phyloP scores from a whole-genome alignment of 2,329 filamentous ascomycete species.

The Monilinia aucupariae region DNA sequence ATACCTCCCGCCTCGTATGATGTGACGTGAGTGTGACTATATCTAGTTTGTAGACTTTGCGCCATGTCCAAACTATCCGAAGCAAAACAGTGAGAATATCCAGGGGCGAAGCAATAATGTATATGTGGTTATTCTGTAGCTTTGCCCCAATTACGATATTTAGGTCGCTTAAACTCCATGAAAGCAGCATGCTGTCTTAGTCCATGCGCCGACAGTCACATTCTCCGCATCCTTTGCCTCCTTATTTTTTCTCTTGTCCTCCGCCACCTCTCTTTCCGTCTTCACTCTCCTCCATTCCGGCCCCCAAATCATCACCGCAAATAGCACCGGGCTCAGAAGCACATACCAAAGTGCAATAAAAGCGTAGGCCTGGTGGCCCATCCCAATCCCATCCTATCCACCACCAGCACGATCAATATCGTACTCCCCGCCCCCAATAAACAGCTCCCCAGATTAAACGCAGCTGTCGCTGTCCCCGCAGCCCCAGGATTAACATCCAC shows the following conservation, averaged over 20 bases:
- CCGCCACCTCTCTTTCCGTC: slow-evolving; percentile 23
- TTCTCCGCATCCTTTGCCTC: background rate
- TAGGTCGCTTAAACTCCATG: background rate
- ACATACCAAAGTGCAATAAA: slow-evolving; percentile 43
- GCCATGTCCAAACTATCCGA: too few species aligned
- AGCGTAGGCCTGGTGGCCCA: slow-evolving; percentile 50
- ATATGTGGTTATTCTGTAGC: background rate
- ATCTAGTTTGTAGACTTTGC: too few species aligned
- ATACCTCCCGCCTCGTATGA: too few species aligned
- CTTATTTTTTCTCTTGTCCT: slow-evolving; percentile 8
- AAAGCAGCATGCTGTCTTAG: background rate
- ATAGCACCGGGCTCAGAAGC: slow-evolving; percentile 38
- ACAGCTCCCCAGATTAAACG: slow-evolving; percentile 52
- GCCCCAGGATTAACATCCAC: slow-evolving; percentile 51
- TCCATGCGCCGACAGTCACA: background rate
- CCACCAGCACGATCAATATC: slow-evolving; percentile 48
- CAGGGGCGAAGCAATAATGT: background rate
- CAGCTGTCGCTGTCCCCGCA: slow-evolving; percentile 50
- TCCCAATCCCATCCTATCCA: slow-evolving; percentile 45
- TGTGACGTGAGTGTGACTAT: too few species aligned
- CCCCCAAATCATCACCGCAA: slow-evolving; percentile 41
- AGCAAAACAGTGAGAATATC: too few species aligned
- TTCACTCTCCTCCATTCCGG: slow-evolving; percentile 41
- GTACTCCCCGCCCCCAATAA: slow-evolving; percentile 49
- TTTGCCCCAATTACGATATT: background rate